Evolutionary conservation across 2,329 filamentous ascomycete genomes (phyloP).

Genomic region (Magnaporthales sp.): DNA sequence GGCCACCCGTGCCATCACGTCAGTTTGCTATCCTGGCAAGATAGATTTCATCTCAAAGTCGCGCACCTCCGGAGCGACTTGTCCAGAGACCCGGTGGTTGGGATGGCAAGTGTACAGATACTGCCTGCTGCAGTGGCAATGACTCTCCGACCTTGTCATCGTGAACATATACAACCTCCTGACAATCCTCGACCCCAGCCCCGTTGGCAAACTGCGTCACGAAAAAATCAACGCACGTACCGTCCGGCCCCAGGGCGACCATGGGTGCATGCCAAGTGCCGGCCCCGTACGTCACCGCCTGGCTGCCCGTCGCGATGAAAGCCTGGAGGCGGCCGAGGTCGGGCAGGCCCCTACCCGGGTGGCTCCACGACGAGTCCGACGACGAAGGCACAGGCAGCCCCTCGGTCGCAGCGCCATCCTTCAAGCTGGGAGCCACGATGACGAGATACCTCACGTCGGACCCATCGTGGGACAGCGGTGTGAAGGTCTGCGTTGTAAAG

Average conservation of each 20-base stretch:
- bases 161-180: constrained; percentile 50
- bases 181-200: constrained; percentile 75
- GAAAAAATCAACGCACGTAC: constrained; percentile 67
- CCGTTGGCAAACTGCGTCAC: constrained; percentile 87
- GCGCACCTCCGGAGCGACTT: neutral
- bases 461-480: constrained; percentile 50
- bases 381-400: constrained; percentile 29
- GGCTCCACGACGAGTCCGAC: constrained; percentile 15
- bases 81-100: neutral
- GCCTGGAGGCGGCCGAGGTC: constrained; percentile 63
- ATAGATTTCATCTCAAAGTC: neutral
- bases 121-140: neutral
- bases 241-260: constrained; percentile 63
- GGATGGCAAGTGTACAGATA: neutral
- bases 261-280: constrained; percentile 97
- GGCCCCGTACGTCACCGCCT: constrained; percentile 85
- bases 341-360: constrained; percentile 55
- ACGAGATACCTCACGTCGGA: constrained; percentile 61
- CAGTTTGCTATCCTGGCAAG: neutral
- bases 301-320: constrained; percentile 67
- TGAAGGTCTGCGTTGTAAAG: constrained; percentile 89
- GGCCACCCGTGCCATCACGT: neutral
- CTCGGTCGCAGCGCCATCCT: constrained; percentile 27
- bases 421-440: constrained; percentile 68
- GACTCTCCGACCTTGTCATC: neutral